Evolutionary conservation across 2,329 filamentous ascomycete genomes (phyloP).

Genomic region (Stachybotrys elegans): DNA sequence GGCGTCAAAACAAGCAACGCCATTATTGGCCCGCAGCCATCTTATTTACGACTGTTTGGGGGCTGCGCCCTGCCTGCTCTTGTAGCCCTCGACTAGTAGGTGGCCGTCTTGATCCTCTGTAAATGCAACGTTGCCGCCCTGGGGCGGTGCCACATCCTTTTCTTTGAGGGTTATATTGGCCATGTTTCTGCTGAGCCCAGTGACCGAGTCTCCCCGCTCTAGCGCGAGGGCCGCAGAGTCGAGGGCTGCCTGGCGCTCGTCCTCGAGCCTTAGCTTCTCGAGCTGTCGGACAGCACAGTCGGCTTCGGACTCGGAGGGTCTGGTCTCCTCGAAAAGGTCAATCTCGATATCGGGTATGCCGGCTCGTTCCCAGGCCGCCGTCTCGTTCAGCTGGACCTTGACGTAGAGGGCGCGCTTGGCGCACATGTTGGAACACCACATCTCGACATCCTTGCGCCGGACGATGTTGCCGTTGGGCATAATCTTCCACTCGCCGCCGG

Average conservation of each 20-base stretch:
- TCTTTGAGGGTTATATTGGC: slow-evolving; percentile 48
- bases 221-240: slow-evolving; percentile 41
- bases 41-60: too few relatives aligned
- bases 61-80: slow-evolving; percentile 29
- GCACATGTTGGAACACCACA: slow-evolving; percentile 82
- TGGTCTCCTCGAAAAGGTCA: slow-evolving; percentile 63
- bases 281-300: slow-evolving; percentile 31
- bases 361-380: slow-evolving; percentile 77
- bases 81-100: slow-evolving; percentile 47
- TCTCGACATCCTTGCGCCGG: slow-evolving; percentile 66
- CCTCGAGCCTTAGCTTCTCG: slow-evolving; percentile 37
- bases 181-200: slow-evolving; percentile 18
- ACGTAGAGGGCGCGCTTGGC: slow-evolving; percentile 77
- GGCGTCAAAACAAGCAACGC: too few relatives aligned
- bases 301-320: slow-evolving; percentile 38
- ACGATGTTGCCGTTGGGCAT: slow-evolving; percentile 58
- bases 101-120: slow-evolving; percentile 33
- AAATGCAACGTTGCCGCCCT: slow-evolving; percentile 14
- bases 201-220: slow-evolving; percentile 37
- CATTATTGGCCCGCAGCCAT: too few relatives aligned
- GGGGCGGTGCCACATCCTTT: slow-evolving; percentile 31
- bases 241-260: slow-evolving; percentile 32
- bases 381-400: slow-evolving; percentile 80
- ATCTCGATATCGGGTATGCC: slow-evolving; percentile 52
- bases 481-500: slow-evolving; percentile 64